Evolutionary conservation across 352 stramenopile species (phyloP), one percentile per base, ranked within the genome.

Genomic region (Pythium sp.): DNA sequence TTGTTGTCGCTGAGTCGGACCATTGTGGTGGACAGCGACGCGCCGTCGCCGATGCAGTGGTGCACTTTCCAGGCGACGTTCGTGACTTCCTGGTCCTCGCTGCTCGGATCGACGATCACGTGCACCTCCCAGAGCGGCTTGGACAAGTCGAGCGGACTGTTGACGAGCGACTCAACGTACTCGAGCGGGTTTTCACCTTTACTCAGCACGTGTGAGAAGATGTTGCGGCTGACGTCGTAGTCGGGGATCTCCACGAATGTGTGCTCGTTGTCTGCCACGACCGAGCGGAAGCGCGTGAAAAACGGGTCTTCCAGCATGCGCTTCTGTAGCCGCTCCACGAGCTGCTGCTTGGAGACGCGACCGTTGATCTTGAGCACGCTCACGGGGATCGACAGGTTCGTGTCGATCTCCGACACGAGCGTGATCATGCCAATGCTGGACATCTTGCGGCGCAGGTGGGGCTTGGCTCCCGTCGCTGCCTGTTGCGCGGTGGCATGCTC

Each of bases 61-160:
- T 94, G 86, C 18, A 90, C 70, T 56, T 89, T 90, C 86, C 84
- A 93, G 30, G 75, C 74, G 8, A 92, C 58, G 47, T 79, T 80
- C 5, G 82, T 91, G 58, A 57, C 53, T 20, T 83, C 62, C 7
- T 70, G 59, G 18, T 72, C 58, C 1, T 58, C 69, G 26, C 64
- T 53, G 22, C 70, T 72, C 30, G 72, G 71, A 64, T 87, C 73
- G 43, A 77, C 66, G 54, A 94, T 77, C 47, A 92, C 75, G 65
- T 89, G 79, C 67, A 90, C 82, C 61, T 90, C 82, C 86, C 86
- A 94, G 22, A 94, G 79, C 28, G 86, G 86, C 68, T 86, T 87
- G 67, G 76, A 66, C 14, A 84, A 82, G 64, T 92, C 81, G 15
- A 94, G 67, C 58, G 84, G 82, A 43, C 65, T 76, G 72, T 94